A percentile compares a stretch with the other conserved stretches of the same genome.
Conservation (phyloP, 352 stramenopile species). For the Halophytophthora polymorphica region DNA sequence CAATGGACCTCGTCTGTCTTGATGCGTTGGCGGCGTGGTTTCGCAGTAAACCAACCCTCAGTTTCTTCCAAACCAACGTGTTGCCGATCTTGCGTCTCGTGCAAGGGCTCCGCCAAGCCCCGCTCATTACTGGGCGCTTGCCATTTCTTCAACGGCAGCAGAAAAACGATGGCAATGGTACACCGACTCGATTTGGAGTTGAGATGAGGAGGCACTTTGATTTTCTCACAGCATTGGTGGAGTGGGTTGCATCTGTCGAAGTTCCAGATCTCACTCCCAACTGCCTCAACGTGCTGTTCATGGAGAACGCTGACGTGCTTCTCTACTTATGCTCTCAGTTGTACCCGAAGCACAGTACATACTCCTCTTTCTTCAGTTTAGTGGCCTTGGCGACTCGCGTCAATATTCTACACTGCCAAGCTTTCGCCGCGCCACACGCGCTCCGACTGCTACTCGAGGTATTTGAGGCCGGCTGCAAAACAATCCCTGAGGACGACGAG, state of each 20-base stretch:
- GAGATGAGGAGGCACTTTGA: neutral
- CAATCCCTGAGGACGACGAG: slow-evolving; percentile 7
- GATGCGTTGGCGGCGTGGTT: slow-evolving; percentile 15
- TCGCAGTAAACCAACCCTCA: slow-evolving; percentile 9
- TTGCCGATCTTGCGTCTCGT: slow-evolving; percentile 4
- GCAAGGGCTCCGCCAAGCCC: slow-evolving; percentile 7
- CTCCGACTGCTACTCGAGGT: slow-evolving; percentile 8
- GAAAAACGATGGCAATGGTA: too few relatives aligned
- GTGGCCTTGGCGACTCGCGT: slow-evolving; percentile 9
- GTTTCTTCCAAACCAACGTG: slow-evolving; percentile 7
- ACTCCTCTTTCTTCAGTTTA: slow-evolving; percentile 17
- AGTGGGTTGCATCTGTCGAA: slow-evolving; percentile 13
- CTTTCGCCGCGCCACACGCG: slow-evolving; percentile 4
- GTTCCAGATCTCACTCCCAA: slow-evolving; percentile 7
- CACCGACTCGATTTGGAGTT: neutral
- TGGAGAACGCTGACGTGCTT: slow-evolving; percentile 13
- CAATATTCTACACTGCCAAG: slow-evolving; percentile 12
- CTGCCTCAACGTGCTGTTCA: slow-evolving; percentile 15
- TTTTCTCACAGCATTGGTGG: slow-evolving; percentile 16
- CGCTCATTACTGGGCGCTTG: slow-evolving; percentile 1
- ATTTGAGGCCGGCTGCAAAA: slow-evolving; percentile 13
- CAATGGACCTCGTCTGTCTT: slow-evolving; percentile 15
- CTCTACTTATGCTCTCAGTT: slow-evolving; percentile 18
- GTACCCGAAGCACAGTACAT: neutral
- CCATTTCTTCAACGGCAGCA: too few relatives aligned